Evolutionary conservation across 805 yeast species (phyloP).

Genomic region (Saccharomyces mikatae): DNA sequence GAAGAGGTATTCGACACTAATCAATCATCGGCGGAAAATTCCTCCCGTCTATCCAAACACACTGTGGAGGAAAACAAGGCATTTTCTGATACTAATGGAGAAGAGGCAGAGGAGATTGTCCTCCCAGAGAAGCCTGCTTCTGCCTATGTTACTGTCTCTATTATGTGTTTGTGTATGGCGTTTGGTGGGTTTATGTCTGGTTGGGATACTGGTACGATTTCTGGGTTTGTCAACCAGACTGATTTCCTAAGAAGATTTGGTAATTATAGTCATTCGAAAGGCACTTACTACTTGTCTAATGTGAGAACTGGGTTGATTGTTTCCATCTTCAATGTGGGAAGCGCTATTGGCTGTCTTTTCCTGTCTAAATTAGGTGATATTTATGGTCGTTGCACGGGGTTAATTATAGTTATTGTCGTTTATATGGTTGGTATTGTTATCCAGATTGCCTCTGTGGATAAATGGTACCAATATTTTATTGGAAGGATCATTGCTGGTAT

Average conservation of each 20-base stretch:
- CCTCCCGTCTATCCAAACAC: not conserved
- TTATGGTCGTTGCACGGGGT: slow-evolving; percentile 51
- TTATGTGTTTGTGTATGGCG: slow-evolving; percentile 28
- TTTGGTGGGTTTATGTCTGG: slow-evolving; percentile 42
- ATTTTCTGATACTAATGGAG: not conserved
- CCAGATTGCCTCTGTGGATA: slow-evolving; percentile 44
- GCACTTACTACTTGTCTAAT: slow-evolving; percentile 37
- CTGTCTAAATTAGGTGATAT: slow-evolving; percentile 50
- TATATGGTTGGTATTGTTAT: slow-evolving; percentile 55
- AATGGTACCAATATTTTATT: not conserved
- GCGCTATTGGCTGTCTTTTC: slow-evolving; percentile 60
- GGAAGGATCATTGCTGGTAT: not conserved
- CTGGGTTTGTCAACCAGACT: slow-evolving; percentile 55
- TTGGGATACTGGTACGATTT: slow-evolving; percentile 72
- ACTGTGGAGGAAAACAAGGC: not conserved
- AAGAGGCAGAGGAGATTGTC: not conserved
- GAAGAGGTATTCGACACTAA: not conserved
- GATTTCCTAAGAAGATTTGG: slow-evolving; percentile 54
- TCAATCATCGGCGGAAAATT: not conserved
- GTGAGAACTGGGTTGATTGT: slow-evolving; percentile 48
- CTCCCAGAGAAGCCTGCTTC: slow-evolving; percentile 17
- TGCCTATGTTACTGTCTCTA: slow-evolving; percentile 29
- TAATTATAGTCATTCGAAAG: slow-evolving; percentile 30
- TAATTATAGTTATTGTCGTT: slow-evolving; percentile 45
- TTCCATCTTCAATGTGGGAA: slow-evolving; percentile 56